Base-by-base conservation (phyloP, 306 rosid species). In the Mimosa pudica region DNA sequence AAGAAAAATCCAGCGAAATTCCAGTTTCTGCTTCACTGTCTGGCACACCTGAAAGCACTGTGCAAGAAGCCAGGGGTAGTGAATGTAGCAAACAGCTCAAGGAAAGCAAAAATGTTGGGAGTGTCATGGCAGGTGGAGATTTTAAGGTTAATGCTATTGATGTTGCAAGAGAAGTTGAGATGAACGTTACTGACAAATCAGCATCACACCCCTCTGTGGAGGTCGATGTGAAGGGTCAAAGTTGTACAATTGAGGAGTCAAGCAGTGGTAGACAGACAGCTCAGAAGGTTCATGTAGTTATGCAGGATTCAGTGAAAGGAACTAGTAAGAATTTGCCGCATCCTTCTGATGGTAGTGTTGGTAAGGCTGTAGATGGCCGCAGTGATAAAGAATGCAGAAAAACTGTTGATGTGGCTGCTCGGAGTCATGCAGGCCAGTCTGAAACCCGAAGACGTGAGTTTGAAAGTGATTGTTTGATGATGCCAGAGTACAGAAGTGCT, bases 381-480 rank as follows among this genome's bases (percentile, higher is more conserved):
- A 48, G 58, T 80, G 89, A 80, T 75, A 66, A 13, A 82, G 87
- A 85, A 77, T 73, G 68, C 33, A 86, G 79, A 51, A 86, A 87
- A 67, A 49, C 12, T 32, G 79, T 70, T 68, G 89, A 81, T 79
- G 66, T 66, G 49, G 86, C 60, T 24, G 46, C 74, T 44, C 35
- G 18, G 20, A 77, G 49, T 63, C 81, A 10, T 83, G 68, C 58
- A 55, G 79, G 45, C 45, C 82, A 48, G 66, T 75, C 79, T 69
- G 86, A 82, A 84, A 82, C 61, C 62, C 86, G 69, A 57, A 79
- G 65, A 70, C 74, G 49, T 20, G 82, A 75, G 64, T 18, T 51
- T 1, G 87, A 67, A 61, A 73, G 75, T 64, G 73, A 82, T 47
- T 58, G 66, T 42, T 16, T 70, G 77, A 20, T 52, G 3, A 48